Base-by-base conservation (phyloP, 306 rosid species). In the Pachyrhizus erosus region DNA sequence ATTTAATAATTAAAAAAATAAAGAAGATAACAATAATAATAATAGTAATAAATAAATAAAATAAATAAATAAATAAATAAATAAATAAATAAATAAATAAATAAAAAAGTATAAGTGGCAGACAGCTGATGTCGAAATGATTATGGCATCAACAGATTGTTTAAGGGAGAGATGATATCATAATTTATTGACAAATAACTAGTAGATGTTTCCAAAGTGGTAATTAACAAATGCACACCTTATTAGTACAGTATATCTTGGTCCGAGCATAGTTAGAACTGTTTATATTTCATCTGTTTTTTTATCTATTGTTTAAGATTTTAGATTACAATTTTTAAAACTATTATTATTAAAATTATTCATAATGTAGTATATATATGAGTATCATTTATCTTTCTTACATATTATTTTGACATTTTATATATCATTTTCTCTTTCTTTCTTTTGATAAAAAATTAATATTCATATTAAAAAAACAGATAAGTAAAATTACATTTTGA, bases 51-150 rank as follows among this genome's bases (percentile, higher is more conserved):
- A 23, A n/a, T n/a, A n/a, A n/a, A n/a, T n/a, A n/a, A n/a, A n/a
- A n/a, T n/a, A n/a, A n/a, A n/a, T n/a, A n/a, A n/a, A n/a, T n/a
- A n/a, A n/a, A n/a, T n/a, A n/a, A n/a, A n/a, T n/a, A n/a, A n/a
- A n/a, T n/a, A n/a, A n/a, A n/a, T n/a, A n/a, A n/a, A n/a, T n/a
- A n/a, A n/a, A n/a, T n/a, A n/a, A n/a, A n/a, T n/a, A 17, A 11
- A 31, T 31, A 31, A 31, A 2, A 31, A 31, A 46, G 33, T 17
- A 2, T 9, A 43, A 82, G 86, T 76, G 86, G 73, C 82, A 76
- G 82, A 76, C 73, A 68, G 24, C 45, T 82, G 77, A 76, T 68
- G 65, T 54, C 54, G 43, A 69, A 57, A 76, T n/a, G 9, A 52
- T 52, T 17, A 18, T 54, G 14, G 73, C 73, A 18, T 29, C 66